Conservation (phyloP, 768 basidiomycete species). For the Podaxis rugospora region DNA sequence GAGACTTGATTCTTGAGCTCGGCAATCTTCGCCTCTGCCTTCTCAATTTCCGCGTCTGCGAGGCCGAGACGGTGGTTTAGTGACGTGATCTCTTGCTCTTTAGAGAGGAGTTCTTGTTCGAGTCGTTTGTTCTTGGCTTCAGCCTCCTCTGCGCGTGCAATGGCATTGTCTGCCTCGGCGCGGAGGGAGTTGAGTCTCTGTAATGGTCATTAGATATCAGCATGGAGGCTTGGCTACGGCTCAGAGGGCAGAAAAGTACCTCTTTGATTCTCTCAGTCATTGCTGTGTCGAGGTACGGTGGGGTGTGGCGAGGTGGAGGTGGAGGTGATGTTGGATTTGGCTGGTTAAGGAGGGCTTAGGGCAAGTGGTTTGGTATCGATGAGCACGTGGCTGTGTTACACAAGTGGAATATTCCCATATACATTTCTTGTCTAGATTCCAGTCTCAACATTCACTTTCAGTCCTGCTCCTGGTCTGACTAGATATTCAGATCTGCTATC, state of each 20-base stretch:
- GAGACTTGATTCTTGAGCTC: slow-evolving; percentile 51
- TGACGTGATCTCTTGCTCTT: slow-evolving; percentile 85
- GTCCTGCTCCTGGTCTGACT: background rate
- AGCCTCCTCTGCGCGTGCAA: slow-evolving; percentile 80
- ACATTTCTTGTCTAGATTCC: background rate
- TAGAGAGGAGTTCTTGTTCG: slow-evolving; percentile 69
- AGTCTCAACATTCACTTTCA: background rate
- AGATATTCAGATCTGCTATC: slow-evolving; percentile 6
- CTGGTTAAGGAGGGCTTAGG: slow-evolving; percentile 7
- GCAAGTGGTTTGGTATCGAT: slow-evolving; percentile 11
- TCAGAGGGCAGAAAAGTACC: slow-evolving; percentile 21
- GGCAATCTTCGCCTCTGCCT: slow-evolving; percentile 59
- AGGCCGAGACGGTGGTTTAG: slow-evolving; percentile 65
- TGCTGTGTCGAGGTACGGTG: slow-evolving; percentile 14
- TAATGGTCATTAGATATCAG: background rate
- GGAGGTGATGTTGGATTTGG: background rate
- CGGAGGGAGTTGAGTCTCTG: slow-evolving; percentile 80
- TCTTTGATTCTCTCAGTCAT: slow-evolving; percentile 46
- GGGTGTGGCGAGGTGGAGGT: slow-evolving; percentile 16
- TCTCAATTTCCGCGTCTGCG: slow-evolving; percentile 66
- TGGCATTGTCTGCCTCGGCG: slow-evolving; percentile 77
- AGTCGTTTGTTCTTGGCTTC: slow-evolving; percentile 78
- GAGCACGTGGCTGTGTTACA: slow-evolving; percentile 9
- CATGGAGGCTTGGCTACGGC: background rate
- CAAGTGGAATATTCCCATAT: background rate